A percentile compares a stretch with the other conserved stretches of the same genome.
phyloP scores from a whole-genome alignment of 495 filamentous ascomycete genomes.

The Penicillium ucsense region DNA sequence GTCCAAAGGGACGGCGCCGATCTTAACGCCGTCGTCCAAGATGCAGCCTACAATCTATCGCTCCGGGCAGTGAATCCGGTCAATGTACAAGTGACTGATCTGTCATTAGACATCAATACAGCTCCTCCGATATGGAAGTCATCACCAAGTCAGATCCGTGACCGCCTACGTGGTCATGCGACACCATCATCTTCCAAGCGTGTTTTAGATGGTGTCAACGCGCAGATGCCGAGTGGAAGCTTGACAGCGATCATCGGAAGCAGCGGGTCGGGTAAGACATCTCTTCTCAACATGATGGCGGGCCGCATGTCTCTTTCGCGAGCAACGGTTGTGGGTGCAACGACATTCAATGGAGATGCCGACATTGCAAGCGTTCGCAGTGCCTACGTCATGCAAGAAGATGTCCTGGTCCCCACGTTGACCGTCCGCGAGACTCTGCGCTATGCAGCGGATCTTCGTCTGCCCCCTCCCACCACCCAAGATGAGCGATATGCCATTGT shows the following conservation, averaged over 20 bases:
- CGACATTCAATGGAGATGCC: slow-evolving; percentile 46
- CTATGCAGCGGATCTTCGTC: slow-evolving; percentile 60
- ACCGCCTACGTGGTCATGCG: slow-evolving; percentile 14
- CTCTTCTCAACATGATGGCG: slow-evolving; percentile 59
- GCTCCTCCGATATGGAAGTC: slow-evolving; percentile 32
- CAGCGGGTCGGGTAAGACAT: slow-evolving; percentile 66
- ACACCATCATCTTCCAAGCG: slow-evolving; percentile 9
- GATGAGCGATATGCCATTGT: slow-evolving; percentile 51
- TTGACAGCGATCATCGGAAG: slow-evolving; percentile 66
- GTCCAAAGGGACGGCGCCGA: slow-evolving; percentile 3
- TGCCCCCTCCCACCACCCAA: slow-evolving; percentile 49
- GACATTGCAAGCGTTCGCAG: slow-evolving; percentile 45
- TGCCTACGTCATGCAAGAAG: slow-evolving; percentile 71
- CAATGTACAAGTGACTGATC: slow-evolving; percentile 42
- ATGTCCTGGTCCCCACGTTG: slow-evolving; percentile 57
- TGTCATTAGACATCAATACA: slow-evolving; percentile 46
- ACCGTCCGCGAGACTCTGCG: slow-evolving; percentile 64
- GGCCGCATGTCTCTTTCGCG: slow-evolving; percentile 48
- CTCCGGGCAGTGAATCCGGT: slow-evolving; percentile 53
- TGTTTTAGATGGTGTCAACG: slow-evolving; percentile 46
- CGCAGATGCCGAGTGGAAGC: slow-evolving; percentile 48
- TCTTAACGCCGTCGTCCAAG: slow-evolving; percentile 3
- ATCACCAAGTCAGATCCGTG: slow-evolving; percentile 15
- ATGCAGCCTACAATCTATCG: slow-evolving; percentile 31
- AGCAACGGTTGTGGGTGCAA: slow-evolving; percentile 41